Conservation (phyloP, 78 protist species). For the Speleostelium caveatum region DNA sequence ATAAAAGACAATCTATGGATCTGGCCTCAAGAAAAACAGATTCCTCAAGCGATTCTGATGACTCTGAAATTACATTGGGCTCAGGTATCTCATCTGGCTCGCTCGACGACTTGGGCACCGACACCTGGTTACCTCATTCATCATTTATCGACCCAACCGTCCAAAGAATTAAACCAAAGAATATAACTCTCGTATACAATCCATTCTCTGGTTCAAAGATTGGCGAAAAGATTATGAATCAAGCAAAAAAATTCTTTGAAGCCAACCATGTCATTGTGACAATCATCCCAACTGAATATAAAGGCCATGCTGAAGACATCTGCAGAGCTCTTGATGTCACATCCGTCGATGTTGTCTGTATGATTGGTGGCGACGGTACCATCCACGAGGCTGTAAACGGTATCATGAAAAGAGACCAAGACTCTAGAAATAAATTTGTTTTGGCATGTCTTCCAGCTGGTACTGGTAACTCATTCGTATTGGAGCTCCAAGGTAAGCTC, state of each 20-base stretch:
- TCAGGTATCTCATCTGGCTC: neutral
- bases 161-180: conserved; percentile 16
- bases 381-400: conserved; percentile 72
- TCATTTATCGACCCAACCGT: conserved; percentile 17
- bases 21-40: neutral
- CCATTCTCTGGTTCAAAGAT: conserved; percentile 76
- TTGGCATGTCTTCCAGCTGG: conserved; percentile 65
- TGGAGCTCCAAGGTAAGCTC: conserved; percentile 54
- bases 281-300: conserved; percentile 45
- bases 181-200: conserved; percentile 36
- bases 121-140: neutral
- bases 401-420: conserved; percentile 62
- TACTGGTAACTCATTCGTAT: conserved; percentile 53
- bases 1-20: neutral
- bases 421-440: conserved; percentile 29
- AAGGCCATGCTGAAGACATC: conserved; percentile 60
- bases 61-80: neutral
- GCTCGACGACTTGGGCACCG: neutral
- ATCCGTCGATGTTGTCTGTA: conserved; percentile 28
- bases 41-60: neutral
- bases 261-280: conserved; percentile 7
- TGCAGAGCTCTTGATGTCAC: conserved; percentile 44
- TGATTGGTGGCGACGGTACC: conserved; percentile 72
- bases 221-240: conserved; percentile 65
- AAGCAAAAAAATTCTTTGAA: conserved; percentile 31